Evolutionary conservation across 1,284 basidiomycete genomes (phyloP).

Genomic region (Moesziomyces sp.): DNA sequence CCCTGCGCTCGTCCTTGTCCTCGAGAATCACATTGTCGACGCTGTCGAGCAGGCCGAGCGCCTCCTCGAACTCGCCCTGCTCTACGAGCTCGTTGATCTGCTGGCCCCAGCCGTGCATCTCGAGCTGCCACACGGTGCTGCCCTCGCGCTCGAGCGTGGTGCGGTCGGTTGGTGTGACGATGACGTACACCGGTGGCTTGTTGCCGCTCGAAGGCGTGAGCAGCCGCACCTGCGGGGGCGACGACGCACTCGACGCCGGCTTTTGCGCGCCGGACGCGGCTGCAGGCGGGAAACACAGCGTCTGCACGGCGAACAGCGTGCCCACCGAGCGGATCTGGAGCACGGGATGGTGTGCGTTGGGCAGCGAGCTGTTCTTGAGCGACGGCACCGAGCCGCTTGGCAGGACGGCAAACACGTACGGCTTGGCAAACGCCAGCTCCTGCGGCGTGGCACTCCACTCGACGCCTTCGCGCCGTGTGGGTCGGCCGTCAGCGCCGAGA

Average conservation of each 20-base stretch:
- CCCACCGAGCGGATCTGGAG: conserved; percentile 55
- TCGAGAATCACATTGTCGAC: conserved; percentile 75
- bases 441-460: conserved; percentile 85
- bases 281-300: conserved; percentile 49
- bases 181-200: conserved; percentile 48
- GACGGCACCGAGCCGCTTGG: conserved; percentile 50
- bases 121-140: conserved; percentile 78
- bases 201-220: conserved; percentile 43
- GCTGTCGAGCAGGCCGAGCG: conserved; percentile 80
- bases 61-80: conserved; percentile 80
- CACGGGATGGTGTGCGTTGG: conserved; percentile 43
- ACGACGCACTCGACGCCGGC: conserved; percentile 5
- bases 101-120: conserved; percentile 78
- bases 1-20: conserved; percentile 70
- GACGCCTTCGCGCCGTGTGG: conserved; percentile 74
- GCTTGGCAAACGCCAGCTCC: conserved; percentile 82
- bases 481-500: conserved; percentile 77
- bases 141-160: conserved; percentile 47
- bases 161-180: conserved; percentile 42
- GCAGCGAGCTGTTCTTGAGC: conserved; percentile 31
- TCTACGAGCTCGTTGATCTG: conserved; percentile 87
- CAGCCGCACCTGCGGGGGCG: conserved; percentile 42
- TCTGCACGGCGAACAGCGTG: conserved; percentile 56
- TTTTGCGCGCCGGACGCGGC: conserved; percentile 2
- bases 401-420: conserved; percentile 77